Base-by-base conservation (phyloP, 345 rosid genomes). In the Sapria himalayana region DNA sequence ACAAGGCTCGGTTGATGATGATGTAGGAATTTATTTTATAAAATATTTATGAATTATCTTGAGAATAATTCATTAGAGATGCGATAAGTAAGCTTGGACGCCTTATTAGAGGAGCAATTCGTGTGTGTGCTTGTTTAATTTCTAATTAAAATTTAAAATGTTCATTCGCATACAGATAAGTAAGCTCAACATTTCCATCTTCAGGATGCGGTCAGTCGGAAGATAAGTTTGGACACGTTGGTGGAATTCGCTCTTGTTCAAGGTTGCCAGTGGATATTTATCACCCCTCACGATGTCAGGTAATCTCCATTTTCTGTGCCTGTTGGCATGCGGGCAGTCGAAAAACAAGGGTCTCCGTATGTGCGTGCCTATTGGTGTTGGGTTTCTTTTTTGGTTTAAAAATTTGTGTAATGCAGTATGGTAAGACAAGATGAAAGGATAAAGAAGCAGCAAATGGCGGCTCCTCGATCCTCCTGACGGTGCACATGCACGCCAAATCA, bases 221-320 rank as follows among this genome's bases (percentile, higher is more conserved):
- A 82, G 63, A 79, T 89, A 54, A 89, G 95, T 68, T 56, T 89
- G 60, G 91, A 82, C 56, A 73, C 91, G 11, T 48, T 82, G 14
- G 73, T 82, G 43, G 94, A 89, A 43, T 89, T 82, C 60, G 93
- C 98, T 15, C 56, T 89, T 51, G 66, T 35, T 5, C 72, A 76
- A 52, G 91, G 85, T 37, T 73, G 84, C 3, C 98, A 89, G 38
- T 89, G 98, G 98, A 76, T 89, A 54, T 79, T 89, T 56, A 89
- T 89, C 46, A 89, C 98, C 29, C 98, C 98, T 50, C 98, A 82
- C 62, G 98, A 89, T 59, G 73, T 89, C 66, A 69, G 93, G 98
- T 89, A 53, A 55, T 38, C 22, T 13, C 17, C 15, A 43, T 13
- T 38, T 18, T 9, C 36, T 39, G 20, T 8, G 23, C 15, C n/a